Base-by-base conservation (phyloP, 345 rosid genomes). In the Murraya koenigii region DNA sequence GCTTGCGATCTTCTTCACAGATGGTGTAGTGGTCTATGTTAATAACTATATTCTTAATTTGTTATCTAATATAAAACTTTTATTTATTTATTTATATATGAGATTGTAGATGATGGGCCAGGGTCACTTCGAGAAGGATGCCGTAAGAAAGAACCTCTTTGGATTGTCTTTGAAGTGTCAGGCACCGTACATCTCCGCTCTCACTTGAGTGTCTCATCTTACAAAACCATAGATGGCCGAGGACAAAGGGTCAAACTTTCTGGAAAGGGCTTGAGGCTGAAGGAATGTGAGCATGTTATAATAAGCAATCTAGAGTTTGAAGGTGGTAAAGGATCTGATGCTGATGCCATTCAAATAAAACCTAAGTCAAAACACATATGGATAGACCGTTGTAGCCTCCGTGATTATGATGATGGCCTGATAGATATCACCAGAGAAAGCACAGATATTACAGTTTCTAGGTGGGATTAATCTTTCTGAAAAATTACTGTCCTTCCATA, bases 371-470 rank as follows among this genome's bases (percentile, higher is more conserved):
- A 86, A 80, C 91, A 87, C 80, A 89, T 94, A 66, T 97, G 99
- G 97, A 90, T 94, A 47, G 98, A 94, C 74, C 90, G 97, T 11
- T 94, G 98, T 81, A 94, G 89, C 86, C 97, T 97, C 70, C 85
- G 89, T 77, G 91, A 93, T 85, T 97, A 86, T 74, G 84, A 91
- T 56, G 99, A 97, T 78, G 99, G 97, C 32, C 83, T 97, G 78
- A 97, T 97, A 70, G 99, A 97, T 84, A 90, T 97, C 84, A 97
- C 97, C 32, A 85, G 97, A 78, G 93, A 85, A 82, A 97, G 98
- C 87, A 97, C 99, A 2, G 94, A 97, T 68, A 89, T 93, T 73
- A 94, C 97, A 36, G 73, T 97, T 79, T 97, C 99, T 1, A 91
- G 99, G 98, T 91, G 78, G 72, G 75, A 20, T 67, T 56, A 41